phyloP scores from a whole-genome alignment of 768 basidiomycete species.

The Lepiota brunneoincarnata region DNA sequence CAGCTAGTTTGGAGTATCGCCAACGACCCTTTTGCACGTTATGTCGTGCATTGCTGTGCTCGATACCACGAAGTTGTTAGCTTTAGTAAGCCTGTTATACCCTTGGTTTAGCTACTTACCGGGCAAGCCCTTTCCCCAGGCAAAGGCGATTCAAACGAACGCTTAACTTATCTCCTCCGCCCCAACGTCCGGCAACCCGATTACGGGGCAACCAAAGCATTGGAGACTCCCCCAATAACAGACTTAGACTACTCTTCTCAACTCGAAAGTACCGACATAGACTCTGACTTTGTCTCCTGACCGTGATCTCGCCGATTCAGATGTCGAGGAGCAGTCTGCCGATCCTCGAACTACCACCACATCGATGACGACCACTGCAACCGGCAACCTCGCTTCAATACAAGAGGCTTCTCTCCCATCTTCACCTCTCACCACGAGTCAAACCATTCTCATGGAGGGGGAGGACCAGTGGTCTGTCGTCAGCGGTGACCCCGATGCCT shows the following conservation, averaged over 20 bases:
- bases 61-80: constrained; percentile 78
- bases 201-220: constrained; percentile 32
- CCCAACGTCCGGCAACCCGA: constrained; percentile 70
- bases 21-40: constrained; percentile 73
- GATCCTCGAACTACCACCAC: constrained; percentile 21
- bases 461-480: constrained; percentile 18
- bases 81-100: constrained; percentile 58
- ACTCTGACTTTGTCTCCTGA: constrained; percentile 55
- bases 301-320: constrained; percentile 41
- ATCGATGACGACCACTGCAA: constrained; percentile 16
- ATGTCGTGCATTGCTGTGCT: constrained; percentile 81
- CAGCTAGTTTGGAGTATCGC: constrained; percentile 73
- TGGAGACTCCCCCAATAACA: constrained; percentile 74
- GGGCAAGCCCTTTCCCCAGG: constrained; percentile 30
- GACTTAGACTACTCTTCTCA: constrained; percentile 59
- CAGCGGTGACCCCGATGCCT: constrained; percentile 15
- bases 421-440: constrained; percentile 17
- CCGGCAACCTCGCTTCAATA: constrained; percentile 19
- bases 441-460: neutral
- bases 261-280: constrained; percentile 40
- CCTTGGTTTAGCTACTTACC: neutral
- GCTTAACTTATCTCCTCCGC: constrained; percentile 77
- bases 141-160: constrained; percentile 55
- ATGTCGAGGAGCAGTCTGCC: constrained; percentile 39
- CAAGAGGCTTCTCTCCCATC: constrained; percentile 21